Evolutionary conservation across 805 yeast species (phyloP).

Genomic region (Starmerella scarabaei): DNA sequence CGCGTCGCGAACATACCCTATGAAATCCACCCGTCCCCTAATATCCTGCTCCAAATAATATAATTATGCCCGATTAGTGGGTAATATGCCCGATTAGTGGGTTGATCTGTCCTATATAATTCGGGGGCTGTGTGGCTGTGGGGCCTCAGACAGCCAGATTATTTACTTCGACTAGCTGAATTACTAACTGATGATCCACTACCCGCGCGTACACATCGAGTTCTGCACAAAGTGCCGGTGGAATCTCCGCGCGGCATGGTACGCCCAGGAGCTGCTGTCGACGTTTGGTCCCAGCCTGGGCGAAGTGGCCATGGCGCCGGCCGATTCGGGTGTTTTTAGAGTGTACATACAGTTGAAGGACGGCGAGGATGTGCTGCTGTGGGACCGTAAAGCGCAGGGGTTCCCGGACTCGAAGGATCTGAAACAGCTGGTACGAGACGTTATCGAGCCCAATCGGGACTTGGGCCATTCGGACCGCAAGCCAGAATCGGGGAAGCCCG

Average conservation of each 20-base stretch:
- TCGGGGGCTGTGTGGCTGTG: too few species aligned
- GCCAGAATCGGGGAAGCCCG: not conserved
- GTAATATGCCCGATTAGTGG: too few species aligned
- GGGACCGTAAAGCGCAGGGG: conserved; percentile 57
- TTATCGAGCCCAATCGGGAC: conserved; percentile 39
- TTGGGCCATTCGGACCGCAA: conserved; percentile 53
- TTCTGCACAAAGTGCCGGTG: conserved; percentile 80
- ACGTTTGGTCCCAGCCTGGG: conserved; percentile 53
- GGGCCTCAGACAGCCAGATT: too few species aligned
- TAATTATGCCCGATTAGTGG: too few species aligned
- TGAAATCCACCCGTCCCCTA: not conserved
- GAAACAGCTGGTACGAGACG: conserved; percentile 52
- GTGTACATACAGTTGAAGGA: conserved; percentile 37
- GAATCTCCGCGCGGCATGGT: conserved; percentile 84
- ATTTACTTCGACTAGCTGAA: too few species aligned
- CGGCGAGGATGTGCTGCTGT: conserved; percentile 30
- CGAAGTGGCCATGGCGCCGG: conserved; percentile 42
- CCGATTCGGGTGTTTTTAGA: conserved; percentile 43
- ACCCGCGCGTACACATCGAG: conserved; percentile 53
- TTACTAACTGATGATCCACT: conserved; percentile 26
- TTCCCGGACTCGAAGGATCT: conserved; percentile 78
- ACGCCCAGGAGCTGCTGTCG: conserved; percentile 68
- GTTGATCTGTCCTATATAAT: too few species aligned
- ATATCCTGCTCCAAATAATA: too few species aligned
- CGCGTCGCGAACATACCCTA: conserved; percentile 17